These are phyloP conservation scores for Ciborinia camelliae DNA, from an alignment of 2,329 filamentous ascomycete genomes.

Conservation along the genomic window DNA sequence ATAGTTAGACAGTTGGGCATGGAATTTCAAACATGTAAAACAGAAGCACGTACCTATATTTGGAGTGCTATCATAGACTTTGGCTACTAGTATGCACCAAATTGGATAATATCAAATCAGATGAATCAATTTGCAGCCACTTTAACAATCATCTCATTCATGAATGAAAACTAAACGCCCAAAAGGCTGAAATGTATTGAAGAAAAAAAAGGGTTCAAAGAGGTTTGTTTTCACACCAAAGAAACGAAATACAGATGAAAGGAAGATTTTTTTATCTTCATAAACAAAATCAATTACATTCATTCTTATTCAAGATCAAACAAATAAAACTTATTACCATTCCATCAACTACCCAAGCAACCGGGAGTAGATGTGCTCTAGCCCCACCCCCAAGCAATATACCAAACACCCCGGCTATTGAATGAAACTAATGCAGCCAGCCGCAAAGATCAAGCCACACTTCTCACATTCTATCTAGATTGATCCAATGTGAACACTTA, in stretches of 20 bases:
- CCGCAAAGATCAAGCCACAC: neutral
- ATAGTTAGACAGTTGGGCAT: neutral
- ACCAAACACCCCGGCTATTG: neutral
- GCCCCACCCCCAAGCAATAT: neutral
- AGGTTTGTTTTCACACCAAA: no score
- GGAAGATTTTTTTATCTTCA: neutral
- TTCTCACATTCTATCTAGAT: neutral
- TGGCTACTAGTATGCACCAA: no score
- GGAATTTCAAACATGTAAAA: neutral
- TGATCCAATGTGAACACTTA: no score
- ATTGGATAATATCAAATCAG: neutral
- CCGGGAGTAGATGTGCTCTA: slow-evolving; percentile 4
- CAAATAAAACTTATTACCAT: neutral
- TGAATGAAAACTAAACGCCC: no score
- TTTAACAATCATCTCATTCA: no score
- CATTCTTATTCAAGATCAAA: neutral
- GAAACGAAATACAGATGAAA: neutral
- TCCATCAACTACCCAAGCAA: neutral
- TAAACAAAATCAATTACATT: no score
- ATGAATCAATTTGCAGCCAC: no score
- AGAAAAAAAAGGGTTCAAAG: no score
- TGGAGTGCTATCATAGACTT: neutral
- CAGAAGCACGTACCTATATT: slow-evolving; percentile 12
- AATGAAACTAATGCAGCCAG: slow-evolving; percentile 11
- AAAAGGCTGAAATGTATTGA: no score